phyloP scores from a whole-genome alignment of 257 asterid species.

The Coffea canephora region DNA sequence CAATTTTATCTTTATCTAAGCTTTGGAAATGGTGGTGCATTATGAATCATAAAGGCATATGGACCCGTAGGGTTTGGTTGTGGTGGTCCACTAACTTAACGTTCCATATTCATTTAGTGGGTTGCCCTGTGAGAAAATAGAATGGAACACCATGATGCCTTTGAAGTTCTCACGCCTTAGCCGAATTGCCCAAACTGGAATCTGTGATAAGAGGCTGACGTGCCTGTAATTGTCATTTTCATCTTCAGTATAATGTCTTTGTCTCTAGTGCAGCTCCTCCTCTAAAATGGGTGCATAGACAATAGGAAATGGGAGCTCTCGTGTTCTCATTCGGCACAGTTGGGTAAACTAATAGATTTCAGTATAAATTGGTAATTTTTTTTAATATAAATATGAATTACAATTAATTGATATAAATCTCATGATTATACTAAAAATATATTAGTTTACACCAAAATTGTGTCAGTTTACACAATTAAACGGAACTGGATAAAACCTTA shows the following conservation, averaged over 20 bases:
- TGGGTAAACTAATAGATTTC: too few relatives aligned
- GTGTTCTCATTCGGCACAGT: too few relatives aligned
- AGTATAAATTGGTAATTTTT: too few relatives aligned
- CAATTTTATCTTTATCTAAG: constrained; percentile 12
- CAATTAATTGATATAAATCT: too few relatives aligned
- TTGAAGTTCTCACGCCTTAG: not conserved
- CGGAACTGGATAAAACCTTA: too few relatives aligned
- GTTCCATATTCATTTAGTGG: not conserved
- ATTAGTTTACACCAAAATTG: too few relatives aligned
- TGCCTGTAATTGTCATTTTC: constrained; percentile 1
- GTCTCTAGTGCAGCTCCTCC: not conserved
- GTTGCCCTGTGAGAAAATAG: not conserved
- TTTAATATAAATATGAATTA: too few relatives aligned
- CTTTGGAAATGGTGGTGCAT: constrained; percentile 33
- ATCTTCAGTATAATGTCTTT: not conserved
- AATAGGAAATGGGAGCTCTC: too few relatives aligned
- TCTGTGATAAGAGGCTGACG: not conserved
- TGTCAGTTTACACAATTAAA: too few relatives aligned
- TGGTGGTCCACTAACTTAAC: not conserved
- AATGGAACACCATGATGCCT: not conserved
- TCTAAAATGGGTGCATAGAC: not conserved
- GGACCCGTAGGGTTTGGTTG: not conserved
- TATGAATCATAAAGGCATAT: constrained; percentile 22
- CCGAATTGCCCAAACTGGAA: not conserved
- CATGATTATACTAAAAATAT: too few relatives aligned